phyloP scores from a whole-genome alignment of 495 filamentous ascomycete species.

The Halenospora varia region DNA sequence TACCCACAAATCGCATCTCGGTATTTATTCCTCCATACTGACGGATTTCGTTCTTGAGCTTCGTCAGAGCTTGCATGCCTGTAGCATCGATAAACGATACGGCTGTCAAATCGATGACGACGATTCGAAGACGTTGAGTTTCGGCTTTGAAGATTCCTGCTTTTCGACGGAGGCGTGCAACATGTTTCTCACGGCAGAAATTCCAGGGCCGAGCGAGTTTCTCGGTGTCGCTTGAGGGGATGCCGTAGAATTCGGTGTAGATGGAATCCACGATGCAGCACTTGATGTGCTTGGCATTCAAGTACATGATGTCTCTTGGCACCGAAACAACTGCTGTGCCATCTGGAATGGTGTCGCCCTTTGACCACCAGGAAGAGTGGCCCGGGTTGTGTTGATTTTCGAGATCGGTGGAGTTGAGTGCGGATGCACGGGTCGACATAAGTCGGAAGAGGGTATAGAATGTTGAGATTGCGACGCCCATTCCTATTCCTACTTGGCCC shows the following conservation, averaged over 20 bases:
- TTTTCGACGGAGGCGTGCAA: background rate
- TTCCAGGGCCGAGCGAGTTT: conserved; percentile 9
- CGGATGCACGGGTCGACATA: conserved; percentile 33
- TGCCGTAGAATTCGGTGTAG: background rate
- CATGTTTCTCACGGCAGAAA: conserved; percentile 2
- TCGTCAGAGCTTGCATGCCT: conserved; percentile 6
- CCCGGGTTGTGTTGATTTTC: background rate
- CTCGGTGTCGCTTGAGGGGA: background rate
- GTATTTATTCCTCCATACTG: conserved; percentile 6
- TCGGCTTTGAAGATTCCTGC: conserved; percentile 1
- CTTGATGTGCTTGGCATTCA: conserved; percentile 10
- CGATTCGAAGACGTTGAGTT: conserved; percentile 6
- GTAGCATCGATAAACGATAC: conserved; percentile 13
- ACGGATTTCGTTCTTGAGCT: background rate
- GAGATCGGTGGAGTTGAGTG: background rate
- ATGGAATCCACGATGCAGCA: conserved; percentile 8
- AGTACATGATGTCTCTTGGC: conserved; percentile 6
- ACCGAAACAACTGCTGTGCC: conserved; percentile 13
- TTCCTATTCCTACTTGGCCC: conserved; percentile 88
- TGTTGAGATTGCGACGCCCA: conserved; percentile 66
- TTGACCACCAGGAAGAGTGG: conserved; percentile 1
- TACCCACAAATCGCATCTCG: conserved; percentile 29
- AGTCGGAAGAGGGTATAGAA: conserved; percentile 77
- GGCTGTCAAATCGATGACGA: conserved; percentile 10
- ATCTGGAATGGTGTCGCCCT: background rate